phyloP scores from a whole-genome alignment of 108 stramenopile genomes.

The Licmophora abbreviata region DNA sequence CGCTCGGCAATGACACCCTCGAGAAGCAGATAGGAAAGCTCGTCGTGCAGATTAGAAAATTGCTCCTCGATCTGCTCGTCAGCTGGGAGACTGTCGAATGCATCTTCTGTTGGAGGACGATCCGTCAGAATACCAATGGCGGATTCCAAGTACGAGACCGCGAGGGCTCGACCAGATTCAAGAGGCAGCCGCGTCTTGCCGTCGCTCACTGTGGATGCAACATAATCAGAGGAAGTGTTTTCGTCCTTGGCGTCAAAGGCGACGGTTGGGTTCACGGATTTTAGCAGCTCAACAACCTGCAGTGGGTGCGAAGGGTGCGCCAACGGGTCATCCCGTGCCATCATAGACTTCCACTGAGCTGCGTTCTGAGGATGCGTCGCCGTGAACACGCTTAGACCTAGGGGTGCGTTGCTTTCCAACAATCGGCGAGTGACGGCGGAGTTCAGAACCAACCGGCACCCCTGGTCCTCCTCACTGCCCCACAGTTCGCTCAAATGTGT shows the following conservation, averaged over 20 bases:
- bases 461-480: constrained; percentile 46
- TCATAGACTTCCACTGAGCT: constrained; percentile 54
- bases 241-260: constrained; percentile 11
- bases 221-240: constrained; percentile 6
- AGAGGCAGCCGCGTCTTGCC: constrained; percentile 41
- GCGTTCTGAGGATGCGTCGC: constrained; percentile 67
- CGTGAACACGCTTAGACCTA: constrained; percentile 83
- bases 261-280: constrained; percentile 34
- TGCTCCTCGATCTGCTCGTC: constrained; percentile 33
- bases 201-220: not conserved
- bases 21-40: constrained; percentile 68
- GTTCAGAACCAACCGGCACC: constrained; percentile 52
- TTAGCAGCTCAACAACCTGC: constrained; percentile 68
- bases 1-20: constrained; percentile 86
- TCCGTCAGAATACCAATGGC: constrained; percentile 76
- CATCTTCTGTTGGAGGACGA: constrained; percentile 32
- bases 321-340: constrained; percentile 57
- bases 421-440: constrained; percentile 58
- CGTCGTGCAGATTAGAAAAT: constrained; percentile 77
- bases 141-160: constrained; percentile 74
- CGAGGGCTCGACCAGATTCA: constrained; percentile 70
- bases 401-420: constrained; percentile 61
- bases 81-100: constrained; percentile 26
- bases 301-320: constrained; percentile 45
- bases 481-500: constrained; percentile 82